Evolutionary conservation across 2,329 filamentous ascomycete species (phyloP), one percentile per base, ranked within the genome.

Genomic region (Aspergillus calidoustus): DNA sequence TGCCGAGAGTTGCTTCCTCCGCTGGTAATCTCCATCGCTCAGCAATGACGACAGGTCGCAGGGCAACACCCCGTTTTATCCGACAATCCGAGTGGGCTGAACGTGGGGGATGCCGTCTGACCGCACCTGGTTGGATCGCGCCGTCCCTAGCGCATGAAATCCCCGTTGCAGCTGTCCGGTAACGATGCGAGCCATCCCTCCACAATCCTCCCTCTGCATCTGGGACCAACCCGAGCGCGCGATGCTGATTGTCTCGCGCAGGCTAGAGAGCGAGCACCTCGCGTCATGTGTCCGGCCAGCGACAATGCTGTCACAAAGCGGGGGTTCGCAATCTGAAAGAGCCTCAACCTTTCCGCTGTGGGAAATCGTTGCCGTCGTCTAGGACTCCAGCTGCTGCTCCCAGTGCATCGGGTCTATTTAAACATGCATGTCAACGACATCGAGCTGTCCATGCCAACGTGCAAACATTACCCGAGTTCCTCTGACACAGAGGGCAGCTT

Each of bases 111-210:
- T 41, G 11, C 34, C 34, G 34, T 41, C 34, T 41, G 30, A 17
- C 41, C 34, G 49, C 60, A 31, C 49, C 59, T 58, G 54, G 59
- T 61, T 61, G 59, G 59, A 38, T 58, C 49, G 34, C 48, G 19
- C 59, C 54, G 59, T 22, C 41, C 47, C 55, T 62, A 62, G 60
- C 25, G 59, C n/a, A 31, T 17, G 13, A 25, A 31, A 61, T 53
- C 59, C 54, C 43, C 50, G 54, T 41, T 46, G 19, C 41, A 44
- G 46, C 51, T 22, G 51, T 54, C 57, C 51, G 57, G 34, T 54
- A 50, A 19, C 50, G 28, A 48, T 41, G 47, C 34, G 31, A 38
- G 7, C 44, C 25, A 41, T 56, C 59, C 55, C 49, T 57, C 54
- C 59, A 57, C 41, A 48, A 52, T 57, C 46, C 31, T 47, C n/a